Evolutionary conservation across 2,329 filamentous ascomycete species (phyloP).

Genomic region (Cordyceps farinosa): DNA sequence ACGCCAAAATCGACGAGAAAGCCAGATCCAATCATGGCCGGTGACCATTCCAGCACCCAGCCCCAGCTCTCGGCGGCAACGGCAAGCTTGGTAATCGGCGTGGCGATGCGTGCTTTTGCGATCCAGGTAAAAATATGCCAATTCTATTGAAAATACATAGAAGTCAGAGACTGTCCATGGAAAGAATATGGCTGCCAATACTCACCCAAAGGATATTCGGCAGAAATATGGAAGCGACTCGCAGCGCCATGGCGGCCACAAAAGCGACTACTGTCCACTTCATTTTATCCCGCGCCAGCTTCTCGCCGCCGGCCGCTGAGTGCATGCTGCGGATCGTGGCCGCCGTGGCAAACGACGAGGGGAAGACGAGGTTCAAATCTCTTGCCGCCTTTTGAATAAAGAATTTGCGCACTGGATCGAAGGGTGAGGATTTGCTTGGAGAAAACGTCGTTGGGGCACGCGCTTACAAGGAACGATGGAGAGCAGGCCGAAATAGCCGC

Average conservation of each 20-base stretch:
- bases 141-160: not conserved
- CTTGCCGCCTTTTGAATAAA: slow-evolving; percentile 9
- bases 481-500: slow-evolving; percentile 15
- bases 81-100: not conserved
- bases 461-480: slow-evolving; percentile 12
- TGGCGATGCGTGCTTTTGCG: not conserved
- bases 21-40: slow-evolving; percentile 12
- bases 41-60: slow-evolving; percentile 18
- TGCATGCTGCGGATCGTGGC: slow-evolving; percentile 17
- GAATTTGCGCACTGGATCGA: slow-evolving; percentile 2
- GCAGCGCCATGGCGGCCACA: slow-evolving; percentile 15
- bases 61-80: slow-evolving; percentile 17
- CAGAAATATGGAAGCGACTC: slow-evolving; percentile 8
- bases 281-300: slow-evolving; percentile 12
- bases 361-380: slow-evolving; percentile 17
- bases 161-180: not conserved
- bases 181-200: not conserved
- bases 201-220: slow-evolving; percentile 15
- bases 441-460: not conserved
- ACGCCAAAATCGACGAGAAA: slow-evolving; percentile 14
- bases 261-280: slow-evolving; percentile 16
- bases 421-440: not conserved
- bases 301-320: slow-evolving; percentile 12
- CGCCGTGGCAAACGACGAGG: slow-evolving; percentile 14
- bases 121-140: slow-evolving; percentile 18